These are phyloP conservation scores for Penicillium egyptiacum DNA, from an alignment of 495 filamentous ascomycete genomes.

Conservation along the genomic window DNA sequence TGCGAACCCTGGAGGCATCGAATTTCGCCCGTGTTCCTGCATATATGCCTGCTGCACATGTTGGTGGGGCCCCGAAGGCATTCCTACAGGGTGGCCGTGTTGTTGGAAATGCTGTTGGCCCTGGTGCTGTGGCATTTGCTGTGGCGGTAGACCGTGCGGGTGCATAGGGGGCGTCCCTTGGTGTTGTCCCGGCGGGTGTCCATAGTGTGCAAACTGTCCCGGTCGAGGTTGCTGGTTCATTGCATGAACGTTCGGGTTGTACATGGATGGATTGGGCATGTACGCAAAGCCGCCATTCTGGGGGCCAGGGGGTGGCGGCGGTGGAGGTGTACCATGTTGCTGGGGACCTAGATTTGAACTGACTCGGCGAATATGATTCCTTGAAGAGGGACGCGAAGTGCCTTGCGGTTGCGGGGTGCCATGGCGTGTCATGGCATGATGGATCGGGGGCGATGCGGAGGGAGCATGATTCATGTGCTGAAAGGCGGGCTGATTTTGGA, in stretches of 20 bases:
- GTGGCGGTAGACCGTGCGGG: conserved; percentile 36
- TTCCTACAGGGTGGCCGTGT: conserved; percentile 34
- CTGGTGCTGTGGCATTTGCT: conserved; percentile 35
- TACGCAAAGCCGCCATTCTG: conserved; percentile 74
- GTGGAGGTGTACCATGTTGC: conserved; percentile 54
- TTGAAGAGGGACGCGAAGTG: conserved; percentile 76
- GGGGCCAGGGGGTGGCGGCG: conserved; percentile 60
- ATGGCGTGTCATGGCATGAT: conserved; percentile 72
- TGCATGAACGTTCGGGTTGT: conserved; percentile 65
- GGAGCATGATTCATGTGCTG: conserved; percentile 82
- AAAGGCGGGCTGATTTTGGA: conserved; percentile 71
- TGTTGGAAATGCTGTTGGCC: conserved; percentile 45
- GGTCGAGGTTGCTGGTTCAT: conserved; percentile 46
- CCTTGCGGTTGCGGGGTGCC: conserved; percentile 78
- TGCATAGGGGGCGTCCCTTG: conserved; percentile 32
- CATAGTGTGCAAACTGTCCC: conserved; percentile 49
- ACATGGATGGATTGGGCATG: conserved; percentile 82
- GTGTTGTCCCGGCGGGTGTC: conserved; percentile 42
- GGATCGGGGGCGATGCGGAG: conserved; percentile 86
- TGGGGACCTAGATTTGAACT: conserved; percentile 74
- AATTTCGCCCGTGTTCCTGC: conserved; percentile 62
- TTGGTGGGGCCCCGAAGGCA: conserved; percentile 46
- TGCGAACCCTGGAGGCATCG: conserved; percentile 51
- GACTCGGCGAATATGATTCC: conserved; percentile 72
- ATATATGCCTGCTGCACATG: conserved; percentile 65